Percentiles rank a stretch among this genome's conserved stretches.
Evolutionary conservation across 208 protist species (phyloP).

Genomic region (Zelonia costaricensis): DNA sequence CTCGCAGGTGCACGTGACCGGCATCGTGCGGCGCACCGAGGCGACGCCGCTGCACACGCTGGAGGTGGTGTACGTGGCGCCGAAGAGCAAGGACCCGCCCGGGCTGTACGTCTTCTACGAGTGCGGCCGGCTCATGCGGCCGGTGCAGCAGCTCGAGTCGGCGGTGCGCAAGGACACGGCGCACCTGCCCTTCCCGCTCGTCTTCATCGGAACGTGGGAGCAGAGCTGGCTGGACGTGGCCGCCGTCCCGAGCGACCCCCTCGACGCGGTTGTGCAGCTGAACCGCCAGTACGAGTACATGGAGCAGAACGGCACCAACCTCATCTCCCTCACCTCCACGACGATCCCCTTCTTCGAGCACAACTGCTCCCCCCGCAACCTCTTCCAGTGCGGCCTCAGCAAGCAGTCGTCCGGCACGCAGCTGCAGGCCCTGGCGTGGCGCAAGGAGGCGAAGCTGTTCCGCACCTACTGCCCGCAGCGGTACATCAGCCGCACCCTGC

Average conservation of each 20-base stretch:
- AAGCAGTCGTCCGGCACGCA: slow-evolving; percentile 99
- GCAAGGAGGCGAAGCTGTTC: slow-evolving; percentile 99
- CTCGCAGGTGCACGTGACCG: slow-evolving; percentile 54
- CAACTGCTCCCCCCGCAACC: slow-evolving; percentile 99
- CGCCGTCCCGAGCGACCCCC: slow-evolving; percentile 78
- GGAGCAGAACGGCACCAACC: slow-evolving; percentile 95
- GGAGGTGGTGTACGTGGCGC: slow-evolving; percentile 81
- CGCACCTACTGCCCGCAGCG: slow-evolving; percentile 96
- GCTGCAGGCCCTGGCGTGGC: slow-evolving; percentile 88
- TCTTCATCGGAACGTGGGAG: slow-evolving; percentile 97
- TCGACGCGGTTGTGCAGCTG: slow-evolving; percentile 78
- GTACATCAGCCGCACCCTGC: slow-evolving; percentile 94
- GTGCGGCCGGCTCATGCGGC: slow-evolving; percentile 94
- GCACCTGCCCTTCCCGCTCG: slow-evolving; percentile 68
- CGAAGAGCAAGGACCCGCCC: slow-evolving; percentile 63
- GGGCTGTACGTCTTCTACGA: slow-evolving; percentile 93
- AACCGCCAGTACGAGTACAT: slow-evolving; percentile 92
- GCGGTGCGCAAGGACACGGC: slow-evolving; percentile 29
- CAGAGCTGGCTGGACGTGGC: slow-evolving; percentile 99
- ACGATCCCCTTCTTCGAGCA: slow-evolving; percentile 99
- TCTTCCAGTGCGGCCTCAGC: slow-evolving; percentile 99
- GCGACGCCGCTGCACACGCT: slow-evolving; percentile 61
- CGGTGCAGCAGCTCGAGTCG: slow-evolving; percentile 90
- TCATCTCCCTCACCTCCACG: slow-evolving; percentile 97
- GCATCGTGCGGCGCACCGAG: slow-evolving; percentile 59